These are phyloP conservation scores for Cladosporium sp. DNA, from an alignment of 2,329 filamentous ascomycete species.

Conservation along the genomic window DNA sequence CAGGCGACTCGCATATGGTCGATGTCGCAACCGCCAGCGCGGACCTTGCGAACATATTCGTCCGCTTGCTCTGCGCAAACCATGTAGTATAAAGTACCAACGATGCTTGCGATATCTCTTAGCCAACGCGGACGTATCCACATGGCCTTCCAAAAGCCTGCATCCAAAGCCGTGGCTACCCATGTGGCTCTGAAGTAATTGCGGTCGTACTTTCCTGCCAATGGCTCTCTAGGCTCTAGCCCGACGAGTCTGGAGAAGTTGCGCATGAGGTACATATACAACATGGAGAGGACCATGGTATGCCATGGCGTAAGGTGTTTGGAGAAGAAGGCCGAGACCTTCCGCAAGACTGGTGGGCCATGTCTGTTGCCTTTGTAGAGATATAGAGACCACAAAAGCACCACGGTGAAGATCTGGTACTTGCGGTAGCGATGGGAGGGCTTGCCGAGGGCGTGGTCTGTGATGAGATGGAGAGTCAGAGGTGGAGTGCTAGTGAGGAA, in stretches of 20 bases:
- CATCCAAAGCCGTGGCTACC: conserved; percentile 90
- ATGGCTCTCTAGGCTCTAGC: conserved; percentile 84
- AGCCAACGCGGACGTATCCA: conserved; percentile 75
- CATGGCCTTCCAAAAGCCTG: conserved; percentile 99
- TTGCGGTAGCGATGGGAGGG: conserved; percentile 89
- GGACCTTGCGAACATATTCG: conserved; percentile 89
- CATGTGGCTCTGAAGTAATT: conserved; percentile 95
- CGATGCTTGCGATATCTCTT: conserved; percentile 73
- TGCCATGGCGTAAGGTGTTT: conserved; percentile 81
- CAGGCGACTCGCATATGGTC: conserved; percentile 89
- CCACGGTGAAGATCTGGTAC: conserved; percentile 84
- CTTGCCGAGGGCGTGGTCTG: conserved; percentile 85
- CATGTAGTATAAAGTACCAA: conserved; percentile 87
- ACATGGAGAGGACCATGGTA: conserved; percentile 76
- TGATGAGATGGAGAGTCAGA: background rate
- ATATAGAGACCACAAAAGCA: conserved; percentile 88
- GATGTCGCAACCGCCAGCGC: conserved; percentile 79
- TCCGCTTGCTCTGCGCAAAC: conserved; percentile 90
- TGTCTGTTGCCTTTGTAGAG: conserved; percentile 77
- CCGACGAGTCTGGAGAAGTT: conserved; percentile 93
- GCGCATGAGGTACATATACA: conserved; percentile 84
- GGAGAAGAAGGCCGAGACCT: conserved; percentile 66
- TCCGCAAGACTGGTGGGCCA: conserved; percentile 72
- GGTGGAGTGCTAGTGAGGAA: no score
- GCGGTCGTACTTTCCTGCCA: conserved; percentile 88